Percentiles rank a stretch among this genome's conserved stretches.
Conservation (phyloP, 352 stramenopile genomes). For the Phytopythium delawarense region DNA sequence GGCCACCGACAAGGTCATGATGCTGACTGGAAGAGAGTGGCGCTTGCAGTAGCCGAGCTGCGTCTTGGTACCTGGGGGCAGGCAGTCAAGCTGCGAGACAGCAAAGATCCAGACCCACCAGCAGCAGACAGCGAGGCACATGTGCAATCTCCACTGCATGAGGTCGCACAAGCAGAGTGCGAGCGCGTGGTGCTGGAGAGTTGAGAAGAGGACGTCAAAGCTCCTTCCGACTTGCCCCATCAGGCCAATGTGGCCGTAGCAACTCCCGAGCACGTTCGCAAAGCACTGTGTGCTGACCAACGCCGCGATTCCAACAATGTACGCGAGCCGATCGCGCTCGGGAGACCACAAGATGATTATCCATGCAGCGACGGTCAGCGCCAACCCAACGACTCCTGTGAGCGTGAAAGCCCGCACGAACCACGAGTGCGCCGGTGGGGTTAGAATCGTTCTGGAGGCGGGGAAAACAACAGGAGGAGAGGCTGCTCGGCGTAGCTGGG, state of each 20-base stretch:
- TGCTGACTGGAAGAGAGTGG: neutral
- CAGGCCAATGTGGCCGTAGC: neutral
- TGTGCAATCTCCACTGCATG: conserved; percentile 23
- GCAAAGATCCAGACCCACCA: neutral
- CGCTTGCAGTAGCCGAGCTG: neutral
- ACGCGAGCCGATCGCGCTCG: neutral
- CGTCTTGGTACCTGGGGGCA: neutral
- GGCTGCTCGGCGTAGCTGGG: neutral
- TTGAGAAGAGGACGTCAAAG: neutral
- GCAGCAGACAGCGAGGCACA: conserved; percentile 10
- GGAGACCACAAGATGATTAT: neutral
- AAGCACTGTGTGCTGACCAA: neutral
- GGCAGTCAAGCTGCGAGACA: neutral
- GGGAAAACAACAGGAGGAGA: neutral
- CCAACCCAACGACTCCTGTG: neutral
- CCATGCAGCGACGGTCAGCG: neutral
- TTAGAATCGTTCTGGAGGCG: neutral
- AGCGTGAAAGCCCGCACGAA: neutral
- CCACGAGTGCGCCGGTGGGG: neutral
- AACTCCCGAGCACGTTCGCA: neutral
- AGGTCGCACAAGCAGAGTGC: conserved; percentile 22
- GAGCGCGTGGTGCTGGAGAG: neutral
- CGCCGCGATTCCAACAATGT: neutral
- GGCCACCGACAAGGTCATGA: neutral
- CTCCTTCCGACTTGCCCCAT: neutral